Evolutionary conservation across 129 eudicot genomes (phyloP).

Genomic region (Lonicera japonica): DNA sequence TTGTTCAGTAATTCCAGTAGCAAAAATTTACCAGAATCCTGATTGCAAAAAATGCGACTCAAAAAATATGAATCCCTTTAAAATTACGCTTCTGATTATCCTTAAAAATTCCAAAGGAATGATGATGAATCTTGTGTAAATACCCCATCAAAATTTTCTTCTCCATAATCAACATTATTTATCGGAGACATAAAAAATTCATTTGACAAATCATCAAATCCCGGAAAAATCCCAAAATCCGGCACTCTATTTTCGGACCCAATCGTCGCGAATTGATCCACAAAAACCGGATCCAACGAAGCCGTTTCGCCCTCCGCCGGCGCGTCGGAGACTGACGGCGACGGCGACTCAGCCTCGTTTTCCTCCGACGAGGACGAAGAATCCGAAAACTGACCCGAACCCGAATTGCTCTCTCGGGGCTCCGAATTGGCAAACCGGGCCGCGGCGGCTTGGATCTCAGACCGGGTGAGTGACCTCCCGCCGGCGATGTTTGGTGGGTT

Average conservation of each 20-base stretch:
- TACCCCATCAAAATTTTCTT: slow-evolving; percentile 1
- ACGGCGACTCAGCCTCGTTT: background rate
- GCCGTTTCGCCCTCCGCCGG: background rate
- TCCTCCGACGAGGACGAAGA: background rate
- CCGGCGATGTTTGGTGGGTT: slow-evolving; percentile 57
- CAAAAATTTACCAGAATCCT: slow-evolving; percentile 3
- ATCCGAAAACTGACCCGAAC: background rate
- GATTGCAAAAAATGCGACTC: background rate
- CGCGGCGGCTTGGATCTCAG: slow-evolving; percentile 72
- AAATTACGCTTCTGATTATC: too few relatives aligned
- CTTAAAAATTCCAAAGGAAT: slow-evolving; percentile 18
- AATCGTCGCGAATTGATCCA: slow-evolving; percentile 5
- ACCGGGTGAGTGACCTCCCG: slow-evolving; percentile 41
- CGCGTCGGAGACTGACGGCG: background rate
- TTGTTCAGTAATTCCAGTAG: slow-evolving; percentile 4
- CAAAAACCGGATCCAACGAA: background rate
- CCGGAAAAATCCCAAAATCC: slow-evolving; percentile 9
- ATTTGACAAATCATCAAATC: slow-evolving; percentile 9
- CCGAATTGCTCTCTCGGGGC: background rate
- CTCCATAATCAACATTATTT: background rate
- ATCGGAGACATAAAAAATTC: slow-evolving; percentile 6
- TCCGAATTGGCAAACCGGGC: slow-evolving; percentile 12
- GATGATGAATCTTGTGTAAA: slow-evolving; percentile 6
- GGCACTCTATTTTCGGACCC: slow-evolving; percentile 6
- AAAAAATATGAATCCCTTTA: too few relatives aligned